phyloP scores from a whole-genome alignment of 2,329 filamentous ascomycete genomes.

The Aspergillus versicolor region DNA sequence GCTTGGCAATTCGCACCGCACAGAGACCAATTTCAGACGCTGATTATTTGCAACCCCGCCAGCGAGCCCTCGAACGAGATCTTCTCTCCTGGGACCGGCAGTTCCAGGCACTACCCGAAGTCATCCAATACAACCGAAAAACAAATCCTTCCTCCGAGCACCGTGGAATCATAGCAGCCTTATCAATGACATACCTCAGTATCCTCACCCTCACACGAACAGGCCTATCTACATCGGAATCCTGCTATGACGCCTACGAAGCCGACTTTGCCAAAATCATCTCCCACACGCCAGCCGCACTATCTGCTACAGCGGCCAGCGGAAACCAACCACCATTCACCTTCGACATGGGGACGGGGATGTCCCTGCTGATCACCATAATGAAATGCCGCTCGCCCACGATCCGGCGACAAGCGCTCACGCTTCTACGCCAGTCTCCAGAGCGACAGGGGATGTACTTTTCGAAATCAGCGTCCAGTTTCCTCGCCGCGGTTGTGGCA shows the following conservation, averaged over 20 bases:
- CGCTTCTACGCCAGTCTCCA: constrained; percentile 20
- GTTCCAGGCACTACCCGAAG: neutral
- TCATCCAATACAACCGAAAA: neutral
- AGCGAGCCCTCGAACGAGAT: neutral
- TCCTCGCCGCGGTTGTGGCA: constrained; percentile 19
- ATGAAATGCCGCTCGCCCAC: constrained; percentile 25
- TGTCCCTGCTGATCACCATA: constrained; percentile 22
- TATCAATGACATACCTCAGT: constrained; percentile 5
- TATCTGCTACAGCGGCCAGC: constrained; percentile 6
- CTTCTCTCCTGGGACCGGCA: neutral
- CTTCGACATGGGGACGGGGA: constrained; percentile 23
- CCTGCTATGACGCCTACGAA: constrained; percentile 17
- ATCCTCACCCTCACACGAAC: constrained; percentile 15
- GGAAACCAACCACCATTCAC: constrained; percentile 21
- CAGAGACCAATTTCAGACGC: too few relatives aligned
- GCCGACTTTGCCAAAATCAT: neutral
- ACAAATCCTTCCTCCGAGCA: neutral
- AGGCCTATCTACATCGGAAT: constrained; percentile 17
- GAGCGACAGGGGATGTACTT: constrained; percentile 27
- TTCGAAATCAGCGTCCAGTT: constrained; percentile 15
- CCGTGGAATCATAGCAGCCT: neutral
- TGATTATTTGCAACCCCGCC: neutral
- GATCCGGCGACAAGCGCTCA: constrained; percentile 23
- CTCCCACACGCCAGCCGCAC: neutral
- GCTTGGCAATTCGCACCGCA: neutral